Evolutionary conservation across 1,139 yeast genomes (phyloP), one percentile per base, ranked within the genome.

Genomic region (Hyphopichia pseudoburtonii): DNA sequence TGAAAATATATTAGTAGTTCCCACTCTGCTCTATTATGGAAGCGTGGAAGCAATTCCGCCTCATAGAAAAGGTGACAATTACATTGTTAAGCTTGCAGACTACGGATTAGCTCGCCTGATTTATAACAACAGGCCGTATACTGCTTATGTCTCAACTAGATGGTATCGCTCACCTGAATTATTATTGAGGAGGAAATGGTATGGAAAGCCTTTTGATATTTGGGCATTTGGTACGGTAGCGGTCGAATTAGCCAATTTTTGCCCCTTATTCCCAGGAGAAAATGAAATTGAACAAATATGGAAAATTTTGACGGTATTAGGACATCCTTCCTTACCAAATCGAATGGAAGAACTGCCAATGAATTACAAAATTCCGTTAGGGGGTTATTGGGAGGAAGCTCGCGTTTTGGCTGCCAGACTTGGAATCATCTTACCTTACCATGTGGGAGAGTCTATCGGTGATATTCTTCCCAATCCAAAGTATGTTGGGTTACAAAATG

Each of bases 91-190:
- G 58, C 64, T 92, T 33, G 96, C 96, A 3, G 98, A 92, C 59
- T 92, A 86, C 60, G 97, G 98, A 0, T 72, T 90, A 36, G 86
- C 96, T 11, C 76, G 97, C 45, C 80, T 77, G 45, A 64, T 77
- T 12, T 64, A 69, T 32, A 76, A 78, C 51, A 54, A 55, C 22
- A 73, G 71, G 37, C 78, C 80, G 0, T 86, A 77, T 54, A 83
- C 95, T 0, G 78, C 86, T 1, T 92, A 92, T 52, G 94, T 92
- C 6, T 86, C 96, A 0, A 92, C 97, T 0, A 75, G 98, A 50
- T 92, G 97, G 97, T 92, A 92, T 57, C 71, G 98, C 43, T 82
- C 97, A 0, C 98, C 98, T 0, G 98, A 92, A 60, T 84, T 92
- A 31, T 68, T 92, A 31, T 67, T 92, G 40, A 73, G 92, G 44